phyloP scores from a whole-genome alignment of 768 basidiomycete genomes.

The Trametes elegans region DNA sequence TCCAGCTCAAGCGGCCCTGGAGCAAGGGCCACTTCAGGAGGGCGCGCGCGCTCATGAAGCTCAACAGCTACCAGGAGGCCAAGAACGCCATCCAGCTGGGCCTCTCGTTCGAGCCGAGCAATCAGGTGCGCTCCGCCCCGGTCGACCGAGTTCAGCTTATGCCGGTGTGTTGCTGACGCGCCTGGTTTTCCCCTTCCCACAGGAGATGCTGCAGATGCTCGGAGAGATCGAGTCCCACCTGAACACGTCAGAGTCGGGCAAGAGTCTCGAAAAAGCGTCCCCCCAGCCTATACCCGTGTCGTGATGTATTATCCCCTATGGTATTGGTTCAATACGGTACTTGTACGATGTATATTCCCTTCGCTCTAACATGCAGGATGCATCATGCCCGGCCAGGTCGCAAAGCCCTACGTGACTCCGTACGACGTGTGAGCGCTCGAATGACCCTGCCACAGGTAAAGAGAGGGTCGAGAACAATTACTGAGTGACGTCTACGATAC shows the following conservation, averaged over 20 bases:
- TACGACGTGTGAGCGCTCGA: too few relatives aligned
- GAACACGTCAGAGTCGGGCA: conserved; percentile 1
- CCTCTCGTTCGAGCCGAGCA: conserved; percentile 77
- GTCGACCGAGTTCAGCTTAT: not conserved
- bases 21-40: conserved; percentile 96
- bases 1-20: conserved; percentile 82
- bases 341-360: conserved; percentile 18
- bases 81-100: conserved; percentile 81
- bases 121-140: conserved; percentile 38
- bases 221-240: conserved; percentile 17
- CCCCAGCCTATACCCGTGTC: conserved; percentile 20
- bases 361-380: not conserved
- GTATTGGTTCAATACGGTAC: conserved; percentile 14
- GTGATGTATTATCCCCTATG: conserved; percentile 17
- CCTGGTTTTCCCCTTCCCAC: not conserved
- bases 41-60: conserved; percentile 80
- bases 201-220: conserved; percentile 25
- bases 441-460: too few relatives aligned
- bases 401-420: too few relatives aligned
- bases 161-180: too few relatives aligned
- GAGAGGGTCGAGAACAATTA: too few relatives aligned
- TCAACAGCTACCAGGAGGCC: conserved; percentile 70
- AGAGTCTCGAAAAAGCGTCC: not conserved
- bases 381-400: not conserved
- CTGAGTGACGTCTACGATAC: too few relatives aligned